These are phyloP conservation scores for Pyrenochaeta sp. DNA, from an alignment of 2,329 filamentous ascomycete genomes.

Conservation along the genomic window DNA sequence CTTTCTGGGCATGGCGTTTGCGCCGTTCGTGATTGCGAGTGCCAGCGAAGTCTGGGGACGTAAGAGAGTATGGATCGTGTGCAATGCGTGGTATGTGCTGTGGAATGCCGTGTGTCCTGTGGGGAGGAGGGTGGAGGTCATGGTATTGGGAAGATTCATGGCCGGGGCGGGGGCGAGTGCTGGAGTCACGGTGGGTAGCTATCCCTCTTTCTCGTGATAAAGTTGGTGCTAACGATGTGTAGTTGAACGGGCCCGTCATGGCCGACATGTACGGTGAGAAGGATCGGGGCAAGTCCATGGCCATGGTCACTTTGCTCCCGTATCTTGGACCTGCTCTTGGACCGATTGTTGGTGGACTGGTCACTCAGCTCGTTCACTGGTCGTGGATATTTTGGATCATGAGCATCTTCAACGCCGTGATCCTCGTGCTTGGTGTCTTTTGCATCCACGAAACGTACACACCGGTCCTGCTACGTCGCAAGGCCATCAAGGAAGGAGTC, in stretches of 20 bases:
- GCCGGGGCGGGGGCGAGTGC: conserved; percentile 20
- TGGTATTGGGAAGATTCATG: conserved; percentile 20
- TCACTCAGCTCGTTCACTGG: conserved; percentile 26
- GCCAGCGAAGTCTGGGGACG: conserved; percentile 17
- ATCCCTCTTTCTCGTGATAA: too few relatives aligned
- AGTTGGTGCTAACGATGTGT: background rate
- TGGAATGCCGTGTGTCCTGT: conserved; percentile 19
- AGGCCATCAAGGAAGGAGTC: conserved; percentile 54
- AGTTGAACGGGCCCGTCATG: conserved; percentile 23
- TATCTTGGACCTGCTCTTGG: conserved; percentile 33
- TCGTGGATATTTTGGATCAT: conserved; percentile 35
- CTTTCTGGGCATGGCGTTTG: conserved; percentile 21
- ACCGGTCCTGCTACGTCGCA: conserved; percentile 52
- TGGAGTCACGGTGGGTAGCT: conserved; percentile 11
- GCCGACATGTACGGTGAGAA: conserved; percentile 18
- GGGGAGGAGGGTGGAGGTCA: conserved; percentile 6
- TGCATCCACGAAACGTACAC: conserved; percentile 55
- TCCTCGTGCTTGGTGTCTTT: conserved; percentile 36
- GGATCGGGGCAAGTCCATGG: conserved; percentile 19
- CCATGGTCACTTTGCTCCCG: conserved; percentile 15
- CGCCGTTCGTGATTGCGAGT: conserved; percentile 14
- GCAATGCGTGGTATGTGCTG: conserved; percentile 16
- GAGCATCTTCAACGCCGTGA: conserved; percentile 19
- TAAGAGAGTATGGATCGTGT: conserved; percentile 9
- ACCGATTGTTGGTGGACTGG: conserved; percentile 31